Percentiles rank a stretch among this genome's conserved stretches.
Conservation (phyloP, 1,139 yeast species). For the Candida sp. region DNA sequence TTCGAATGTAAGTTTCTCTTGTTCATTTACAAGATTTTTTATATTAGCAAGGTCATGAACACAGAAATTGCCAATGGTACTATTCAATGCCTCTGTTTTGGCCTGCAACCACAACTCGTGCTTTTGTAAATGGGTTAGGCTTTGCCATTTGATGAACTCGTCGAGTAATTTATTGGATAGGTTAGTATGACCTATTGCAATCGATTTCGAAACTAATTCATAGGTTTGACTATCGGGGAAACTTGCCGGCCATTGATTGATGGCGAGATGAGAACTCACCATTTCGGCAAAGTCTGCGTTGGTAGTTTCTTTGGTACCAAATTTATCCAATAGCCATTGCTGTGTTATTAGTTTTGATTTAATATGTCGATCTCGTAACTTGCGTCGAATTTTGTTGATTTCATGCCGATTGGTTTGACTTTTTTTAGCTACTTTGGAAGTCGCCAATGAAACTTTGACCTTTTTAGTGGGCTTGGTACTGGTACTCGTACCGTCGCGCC, state of each 20-base stretch:
- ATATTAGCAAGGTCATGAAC: constrained; percentile 11
- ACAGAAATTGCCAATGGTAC: constrained; percentile 10
- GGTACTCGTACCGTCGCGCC: constrained; percentile 10
- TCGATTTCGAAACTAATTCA: constrained; percentile 4
- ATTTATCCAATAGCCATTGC: constrained; percentile 13
- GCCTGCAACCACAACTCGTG: constrained; percentile 10
- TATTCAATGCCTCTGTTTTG: constrained; percentile 6
- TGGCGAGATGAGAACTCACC: constrained; percentile 13
- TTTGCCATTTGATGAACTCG: constrained; percentile 9
- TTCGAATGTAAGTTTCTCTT: constrained; percentile 11
- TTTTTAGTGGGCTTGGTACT: not conserved
- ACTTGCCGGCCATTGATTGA: constrained; percentile 13
- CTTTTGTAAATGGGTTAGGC: constrained; percentile 6
- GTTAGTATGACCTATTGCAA: constrained; percentile 3
- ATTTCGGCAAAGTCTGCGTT: constrained; percentile 11
- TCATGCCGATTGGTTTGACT: constrained; percentile 12
- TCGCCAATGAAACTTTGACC: not conserved
- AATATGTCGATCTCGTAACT: constrained; percentile 16
- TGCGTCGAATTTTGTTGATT: constrained; percentile 16
- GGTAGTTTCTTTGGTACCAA: constrained; percentile 9
- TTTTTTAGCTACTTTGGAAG: constrained; percentile 1
- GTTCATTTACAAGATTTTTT: constrained; percentile 8
- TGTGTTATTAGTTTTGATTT: constrained; percentile 15
- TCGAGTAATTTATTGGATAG: constrained; percentile 6
- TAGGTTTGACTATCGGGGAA: constrained; percentile 7